phyloP scores from a whole-genome alignment of 2,329 filamentous ascomycete genomes.

The Coniosporium tulheliwenetii region DNA sequence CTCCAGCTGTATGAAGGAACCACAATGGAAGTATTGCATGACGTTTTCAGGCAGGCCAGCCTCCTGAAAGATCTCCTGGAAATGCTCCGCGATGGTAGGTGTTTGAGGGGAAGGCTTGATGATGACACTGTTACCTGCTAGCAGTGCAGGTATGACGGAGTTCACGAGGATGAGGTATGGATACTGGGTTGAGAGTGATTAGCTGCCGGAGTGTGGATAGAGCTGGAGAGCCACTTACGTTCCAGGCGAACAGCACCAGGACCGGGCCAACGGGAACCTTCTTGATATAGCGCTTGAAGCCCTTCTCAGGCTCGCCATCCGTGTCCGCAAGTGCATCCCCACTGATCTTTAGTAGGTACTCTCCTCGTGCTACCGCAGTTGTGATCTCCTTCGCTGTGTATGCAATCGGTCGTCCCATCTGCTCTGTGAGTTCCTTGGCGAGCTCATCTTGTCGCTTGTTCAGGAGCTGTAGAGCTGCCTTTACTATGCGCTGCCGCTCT shows the following conservation, averaged over 20 bases:
- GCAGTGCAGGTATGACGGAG: conserved; percentile 77
- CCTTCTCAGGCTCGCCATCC: conserved; percentile 66
- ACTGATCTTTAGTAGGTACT: conserved; percentile 76
- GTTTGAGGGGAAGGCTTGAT: conserved; percentile 93
- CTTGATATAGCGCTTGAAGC: conserved; percentile 80
- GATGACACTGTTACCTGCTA: conserved; percentile 82
- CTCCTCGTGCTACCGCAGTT: conserved; percentile 70
- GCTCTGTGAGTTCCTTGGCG: conserved; percentile 71
- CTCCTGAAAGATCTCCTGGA: conserved; percentile 58
- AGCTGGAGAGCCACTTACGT: conserved; percentile 42
- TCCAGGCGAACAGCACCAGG: conserved; percentile 88
- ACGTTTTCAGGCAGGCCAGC: conserved; percentile 73
- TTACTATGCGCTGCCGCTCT: conserved; percentile 66
- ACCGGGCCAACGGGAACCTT: conserved; percentile 81
- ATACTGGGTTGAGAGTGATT: conserved; percentile 41
- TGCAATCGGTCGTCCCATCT: conserved; percentile 88
- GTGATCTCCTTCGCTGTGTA: conserved; percentile 72
- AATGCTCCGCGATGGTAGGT: conserved; percentile 76
- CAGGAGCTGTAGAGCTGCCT: conserved; percentile 60
- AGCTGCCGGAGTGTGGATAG: background rate
- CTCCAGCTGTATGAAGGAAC: conserved; percentile 62
- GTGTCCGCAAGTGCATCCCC: conserved; percentile 66
- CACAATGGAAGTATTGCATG: conserved; percentile 84
- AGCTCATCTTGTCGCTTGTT: conserved; percentile 60
- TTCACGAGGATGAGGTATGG: conserved; percentile 90